These are phyloP conservation scores for Talaromyces wortmannii DNA, from an alignment of 495 filamentous ascomycete genomes.

Conservation along the genomic window DNA sequence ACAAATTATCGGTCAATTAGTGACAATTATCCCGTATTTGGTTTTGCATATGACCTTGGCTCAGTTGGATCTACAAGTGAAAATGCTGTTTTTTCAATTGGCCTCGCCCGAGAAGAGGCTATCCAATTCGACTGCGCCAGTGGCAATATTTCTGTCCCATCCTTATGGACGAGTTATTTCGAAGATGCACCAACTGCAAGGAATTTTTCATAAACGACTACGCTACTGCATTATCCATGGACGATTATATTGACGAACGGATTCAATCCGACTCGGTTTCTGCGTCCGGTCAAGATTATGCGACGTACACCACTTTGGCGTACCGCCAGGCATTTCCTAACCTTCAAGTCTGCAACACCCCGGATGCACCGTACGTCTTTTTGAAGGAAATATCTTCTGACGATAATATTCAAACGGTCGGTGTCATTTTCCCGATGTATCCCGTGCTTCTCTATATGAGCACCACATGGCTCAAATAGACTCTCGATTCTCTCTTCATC, in stretches of 20 bases:
- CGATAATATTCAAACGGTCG: constrained; percentile 42
- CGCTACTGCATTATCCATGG: constrained; percentile 17
- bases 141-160: constrained; percentile 25
- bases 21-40: constrained; percentile 46
- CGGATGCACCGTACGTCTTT: constrained; percentile 35
- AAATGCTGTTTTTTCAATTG: constrained; percentile 43
- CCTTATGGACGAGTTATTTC: constrained; percentile 51
- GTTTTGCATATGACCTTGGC: constrained; percentile 43
- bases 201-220: constrained; percentile 51
- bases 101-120: constrained; percentile 42
- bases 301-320: constrained; percentile 63
- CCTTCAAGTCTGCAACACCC: constrained; percentile 64
- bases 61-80: constrained; percentile 24
- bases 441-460: constrained; percentile 69
- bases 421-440: constrained; percentile 34
- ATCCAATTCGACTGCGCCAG: constrained; percentile 42
- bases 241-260: constrained; percentile 34
- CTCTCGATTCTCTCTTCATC: constrained; percentile 68
- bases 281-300: constrained; percentile 49
- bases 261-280: constrained; percentile 39
- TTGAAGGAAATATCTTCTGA: constrained; percentile 42
- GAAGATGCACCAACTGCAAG: constrained; percentile 34
- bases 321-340: constrained; percentile 73
- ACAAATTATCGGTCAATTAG: constrained; percentile 47
- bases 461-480: constrained; percentile 63